Conservation (phyloP, 2,329 filamentous ascomycete genomes). For the Onygena corvina region DNA sequence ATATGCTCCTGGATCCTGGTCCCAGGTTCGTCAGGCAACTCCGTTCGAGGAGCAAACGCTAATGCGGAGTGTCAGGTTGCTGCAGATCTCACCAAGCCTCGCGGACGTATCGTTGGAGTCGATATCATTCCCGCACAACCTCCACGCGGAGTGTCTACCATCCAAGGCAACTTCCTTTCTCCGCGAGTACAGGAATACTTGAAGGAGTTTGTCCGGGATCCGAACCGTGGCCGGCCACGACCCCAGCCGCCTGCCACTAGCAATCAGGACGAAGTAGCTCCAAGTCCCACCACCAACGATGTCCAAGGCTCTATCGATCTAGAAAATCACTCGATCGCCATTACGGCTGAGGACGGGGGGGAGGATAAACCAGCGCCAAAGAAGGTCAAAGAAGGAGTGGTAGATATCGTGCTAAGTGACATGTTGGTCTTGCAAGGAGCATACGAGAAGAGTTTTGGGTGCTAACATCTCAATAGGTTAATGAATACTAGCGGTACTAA, state of each 20-base stretch:
- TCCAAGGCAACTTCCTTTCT: conserved; percentile 87
- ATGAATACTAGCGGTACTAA: conserved; percentile 92
- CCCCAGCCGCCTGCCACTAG: conserved; percentile 14
- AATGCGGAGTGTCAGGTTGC: conserved; percentile 55
- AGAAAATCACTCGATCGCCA: conserved; percentile 20
- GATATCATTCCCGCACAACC: conserved; percentile 89
- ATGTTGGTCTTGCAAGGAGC: conserved; percentile 76
- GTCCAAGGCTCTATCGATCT: conserved; percentile 20
- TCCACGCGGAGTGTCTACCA: conserved; percentile 78
- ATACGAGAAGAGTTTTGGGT: background rate
- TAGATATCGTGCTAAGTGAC: conserved; percentile 93
- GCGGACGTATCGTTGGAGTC: conserved; percentile 74
- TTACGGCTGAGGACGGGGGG: conserved; percentile 19
- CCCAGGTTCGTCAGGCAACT: conserved; percentile 32
- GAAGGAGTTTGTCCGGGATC: conserved; percentile 59
- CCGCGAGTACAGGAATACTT: conserved; percentile 62
- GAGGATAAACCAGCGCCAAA: conserved; percentile 17
- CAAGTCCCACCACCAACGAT: background rate
- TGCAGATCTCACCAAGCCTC: conserved; percentile 60
- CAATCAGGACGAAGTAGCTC: conserved; percentile 13
- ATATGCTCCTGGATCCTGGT: conserved; percentile 49
- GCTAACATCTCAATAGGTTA: conserved; percentile 56
- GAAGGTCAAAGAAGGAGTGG: conserved; percentile 31
- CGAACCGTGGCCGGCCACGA: conserved; percentile 45
- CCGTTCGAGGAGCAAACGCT: background rate